Base-by-base conservation (phyloP, 352 stramenopile species). In the Phytopythium oedochilum region DNA sequence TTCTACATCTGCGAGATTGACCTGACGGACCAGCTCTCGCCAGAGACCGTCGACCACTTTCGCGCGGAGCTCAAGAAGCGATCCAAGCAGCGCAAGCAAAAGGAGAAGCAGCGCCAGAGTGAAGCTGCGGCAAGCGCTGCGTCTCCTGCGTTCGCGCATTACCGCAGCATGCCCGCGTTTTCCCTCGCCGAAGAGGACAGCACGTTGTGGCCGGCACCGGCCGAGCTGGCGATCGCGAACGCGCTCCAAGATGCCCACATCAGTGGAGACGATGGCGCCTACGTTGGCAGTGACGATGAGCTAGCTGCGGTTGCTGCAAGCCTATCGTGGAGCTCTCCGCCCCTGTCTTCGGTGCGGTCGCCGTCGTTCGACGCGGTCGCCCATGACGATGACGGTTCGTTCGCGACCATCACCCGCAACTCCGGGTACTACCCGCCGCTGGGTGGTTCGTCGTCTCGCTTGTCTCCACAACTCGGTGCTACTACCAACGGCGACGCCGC, bases 1-100 rank as follows among this genome's bases (percentile, higher is more conserved):
- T 89, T 96, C 20, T 94, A 89, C 71, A 71, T 97, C 29, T 89
- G 86, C 31, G 88, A 97, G 54, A 40, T 97, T 28, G 86, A 96
- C 42, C 59, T 96, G 44, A 70, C 64, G 32, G 66, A 72, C n/a
- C 51, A 88, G 18, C 55, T 96, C 22, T 96, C 86, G 8, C 51
- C 71, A 1, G 73, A 73, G 20, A 95, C 85, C n/a, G 57, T 80
- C 15, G 54, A 66, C 12, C 55, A 64, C 11, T 96, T 94, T 53
- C 70, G 67, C 25, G 63, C 49, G 4, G 86, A 94, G 28, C 59
- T 94, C 10, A 94, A 92, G 70, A 92, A 92, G 60, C 83, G 83
- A 22, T 53, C 68, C 35, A 89, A 86, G 46, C 72, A 83, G 31
- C 66, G 84, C 4, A 90, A 90, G 57, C 64, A 73, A 42, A 76